These are phyloP conservation scores for Lecanicillium sp. DNA, from an alignment of 2,329 filamentous ascomycete genomes.

Conservation along the genomic window DNA sequence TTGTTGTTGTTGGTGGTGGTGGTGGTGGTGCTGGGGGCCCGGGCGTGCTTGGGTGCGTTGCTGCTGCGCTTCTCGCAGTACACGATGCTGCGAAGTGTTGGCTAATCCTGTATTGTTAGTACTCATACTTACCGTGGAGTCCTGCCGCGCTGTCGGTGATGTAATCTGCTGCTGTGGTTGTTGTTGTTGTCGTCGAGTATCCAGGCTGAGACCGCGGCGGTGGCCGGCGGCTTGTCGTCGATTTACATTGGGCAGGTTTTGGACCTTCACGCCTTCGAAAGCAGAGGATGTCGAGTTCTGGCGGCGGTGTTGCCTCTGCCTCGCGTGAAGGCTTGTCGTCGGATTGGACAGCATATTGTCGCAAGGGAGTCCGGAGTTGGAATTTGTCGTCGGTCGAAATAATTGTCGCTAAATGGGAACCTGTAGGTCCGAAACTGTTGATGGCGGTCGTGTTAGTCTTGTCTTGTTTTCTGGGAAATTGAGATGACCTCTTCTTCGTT, in stretches of 20 bases:
- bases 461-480: constrained; percentile 4
- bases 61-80: constrained; percentile 85
- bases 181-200: constrained; percentile 55
- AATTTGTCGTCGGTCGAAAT: constrained; percentile 40
- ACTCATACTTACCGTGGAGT: constrained; percentile 39
- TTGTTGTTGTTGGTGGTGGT: constrained; percentile 11
- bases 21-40: constrained; percentile 40
- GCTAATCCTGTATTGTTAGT: constrained; percentile 50
- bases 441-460: constrained; percentile 17
- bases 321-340: constrained; percentile 60
- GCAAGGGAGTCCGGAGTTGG: constrained; percentile 59
- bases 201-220: constrained; percentile 77
- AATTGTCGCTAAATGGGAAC: constrained; percentile 38
- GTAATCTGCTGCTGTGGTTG: constrained; percentile 12
- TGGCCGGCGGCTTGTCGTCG: constrained; percentile 45
- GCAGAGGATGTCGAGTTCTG: constrained; percentile 78
- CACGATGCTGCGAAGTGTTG: constrained; percentile 55
- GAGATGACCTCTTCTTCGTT: too few species aligned
- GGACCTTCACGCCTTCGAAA: constrained; percentile 67
- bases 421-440: constrained; percentile 36
- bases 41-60: constrained; percentile 70
- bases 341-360: constrained; percentile 73
- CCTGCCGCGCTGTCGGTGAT: constrained; percentile 20
- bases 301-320: constrained; percentile 56
- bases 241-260: constrained; percentile 49